These are phyloP conservation scores for Tuber indicum DNA, from an alignment of 495 filamentous ascomycete genomes.

Conservation along the genomic window DNA sequence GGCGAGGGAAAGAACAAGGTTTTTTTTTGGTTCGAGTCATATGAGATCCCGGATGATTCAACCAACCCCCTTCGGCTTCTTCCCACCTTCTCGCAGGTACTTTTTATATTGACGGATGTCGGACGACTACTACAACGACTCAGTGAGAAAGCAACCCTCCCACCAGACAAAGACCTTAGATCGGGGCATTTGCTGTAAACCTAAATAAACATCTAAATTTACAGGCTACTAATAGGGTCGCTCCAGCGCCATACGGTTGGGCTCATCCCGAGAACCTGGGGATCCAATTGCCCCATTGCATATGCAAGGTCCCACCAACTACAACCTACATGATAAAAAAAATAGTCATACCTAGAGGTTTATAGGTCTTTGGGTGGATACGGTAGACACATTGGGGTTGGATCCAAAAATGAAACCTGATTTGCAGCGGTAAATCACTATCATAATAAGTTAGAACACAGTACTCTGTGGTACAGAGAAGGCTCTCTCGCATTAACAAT, in stretches of 20 bases:
- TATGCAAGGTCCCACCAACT: constrained; percentile 36
- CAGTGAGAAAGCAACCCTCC: constrained; percentile 17
- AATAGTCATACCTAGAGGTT: constrained; percentile 18
- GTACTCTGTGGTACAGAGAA: constrained; percentile 8
- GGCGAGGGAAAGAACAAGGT: constrained; percentile 30
- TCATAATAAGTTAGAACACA: neutral
- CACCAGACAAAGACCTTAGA: constrained; percentile 11
- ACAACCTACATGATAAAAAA: constrained; percentile 26
- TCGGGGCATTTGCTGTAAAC: constrained; percentile 15
- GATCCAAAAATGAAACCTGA: constrained; percentile 34
- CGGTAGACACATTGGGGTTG: constrained; percentile 1
- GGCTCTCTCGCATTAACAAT: constrained; percentile 7
- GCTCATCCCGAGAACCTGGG: constrained; percentile 33
- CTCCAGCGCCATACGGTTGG: constrained; percentile 31
- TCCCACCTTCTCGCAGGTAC: constrained; percentile 25
- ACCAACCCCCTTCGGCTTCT: constrained; percentile 35
- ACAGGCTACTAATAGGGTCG: constrained; percentile 18
- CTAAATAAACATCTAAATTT: constrained; percentile 15
- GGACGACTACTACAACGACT: constrained; percentile 14
- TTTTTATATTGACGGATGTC: constrained; percentile 25
- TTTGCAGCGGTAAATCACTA: constrained; percentile 18
- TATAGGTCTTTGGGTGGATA: constrained; percentile 31
- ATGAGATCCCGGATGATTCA: constrained; percentile 31
- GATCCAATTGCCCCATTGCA: constrained; percentile 32
- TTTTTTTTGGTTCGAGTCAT: constrained; percentile 35